These are phyloP conservation scores for Bimuria novae-zelandiae DNA, from an alignment of 2,329 filamentous ascomycete genomes.

Conservation along the genomic window DNA sequence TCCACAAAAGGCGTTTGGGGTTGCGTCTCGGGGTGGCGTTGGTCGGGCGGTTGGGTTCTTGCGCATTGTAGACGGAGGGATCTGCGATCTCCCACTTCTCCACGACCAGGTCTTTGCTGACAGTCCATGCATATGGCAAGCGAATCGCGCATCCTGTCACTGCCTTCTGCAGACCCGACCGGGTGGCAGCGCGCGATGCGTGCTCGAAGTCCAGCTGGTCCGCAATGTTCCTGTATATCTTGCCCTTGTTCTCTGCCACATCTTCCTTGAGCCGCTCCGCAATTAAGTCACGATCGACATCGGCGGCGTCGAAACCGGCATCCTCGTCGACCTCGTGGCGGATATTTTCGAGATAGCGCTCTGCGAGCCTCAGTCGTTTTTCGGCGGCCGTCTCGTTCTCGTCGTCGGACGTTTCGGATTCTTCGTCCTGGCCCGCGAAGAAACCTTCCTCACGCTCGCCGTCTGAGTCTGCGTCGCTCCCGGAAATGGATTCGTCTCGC, in stretches of 20 bases:
- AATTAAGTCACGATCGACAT: slow-evolving; percentile 90
- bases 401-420: slow-evolving; percentile 66
- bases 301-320: slow-evolving; percentile 87
- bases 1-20: slow-evolving; percentile 66
- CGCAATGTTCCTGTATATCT: slow-evolving; percentile 81
- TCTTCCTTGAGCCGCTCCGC: slow-evolving; percentile 86
- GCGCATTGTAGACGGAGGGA: slow-evolving; percentile 33
- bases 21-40: slow-evolving; percentile 61
- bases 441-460: slow-evolving; percentile 57
- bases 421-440: slow-evolving; percentile 39
- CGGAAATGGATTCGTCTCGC: slow-evolving; percentile 81
- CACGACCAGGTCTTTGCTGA: slow-evolving; percentile 80
- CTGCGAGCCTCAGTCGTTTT: slow-evolving; percentile 81
- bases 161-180: slow-evolving; percentile 75
- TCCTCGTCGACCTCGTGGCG: slow-evolving; percentile 74
- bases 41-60: slow-evolving; percentile 28
- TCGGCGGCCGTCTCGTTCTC: slow-evolving; percentile 89
- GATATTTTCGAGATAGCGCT: slow-evolving; percentile 91
- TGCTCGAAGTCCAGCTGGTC: slow-evolving; percentile 70
- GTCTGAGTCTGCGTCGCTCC: slow-evolving; percentile 72
- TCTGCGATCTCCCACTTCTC: slow-evolving; percentile 88
- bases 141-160: slow-evolving; percentile 81
- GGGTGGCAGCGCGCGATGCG: slow-evolving; percentile 73
- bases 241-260: slow-evolving; percentile 87
- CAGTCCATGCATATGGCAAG: slow-evolving; percentile 82